phyloP scores from a whole-genome alignment of 78 protist genomes.

The Cavenderia fasciculata region DNA sequence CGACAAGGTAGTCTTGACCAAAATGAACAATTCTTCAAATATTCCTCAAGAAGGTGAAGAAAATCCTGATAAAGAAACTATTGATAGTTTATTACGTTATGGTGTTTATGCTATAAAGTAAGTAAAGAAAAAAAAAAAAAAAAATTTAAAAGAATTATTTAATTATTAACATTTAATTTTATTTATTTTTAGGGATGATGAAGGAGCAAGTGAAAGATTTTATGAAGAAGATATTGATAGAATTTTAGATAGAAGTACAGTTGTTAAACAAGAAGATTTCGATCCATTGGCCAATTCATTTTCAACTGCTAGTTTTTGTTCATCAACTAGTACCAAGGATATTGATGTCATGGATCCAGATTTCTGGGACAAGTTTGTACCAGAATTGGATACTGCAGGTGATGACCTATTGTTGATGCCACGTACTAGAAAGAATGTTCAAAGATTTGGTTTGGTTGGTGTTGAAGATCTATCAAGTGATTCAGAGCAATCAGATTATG shows the following conservation, averaged over 20 bases:
- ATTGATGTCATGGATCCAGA: slow-evolving; percentile 87
- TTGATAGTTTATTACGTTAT: slow-evolving; percentile 74
- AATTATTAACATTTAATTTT: neutral
- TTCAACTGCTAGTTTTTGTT: slow-evolving; percentile 80
- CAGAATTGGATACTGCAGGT: slow-evolving; percentile 44
- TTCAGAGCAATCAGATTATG: slow-evolving; percentile 44
- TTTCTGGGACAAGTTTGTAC: slow-evolving; percentile 84
- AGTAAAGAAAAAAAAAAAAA: neutral
- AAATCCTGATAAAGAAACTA: slow-evolving; percentile 45
- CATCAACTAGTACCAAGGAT: slow-evolving; percentile 12
- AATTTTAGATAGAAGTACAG: slow-evolving; percentile 64
- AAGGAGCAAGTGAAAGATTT: slow-evolving; percentile 54
- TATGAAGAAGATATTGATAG: slow-evolving; percentile 89
- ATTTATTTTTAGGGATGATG: slow-evolving; percentile 40
- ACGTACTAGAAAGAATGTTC: slow-evolving; percentile 61
- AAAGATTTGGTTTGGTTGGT: slow-evolving; percentile 34
- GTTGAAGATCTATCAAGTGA: slow-evolving; percentile 24
- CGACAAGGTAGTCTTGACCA: slow-evolving; percentile 84
- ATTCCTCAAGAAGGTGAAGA: neutral
- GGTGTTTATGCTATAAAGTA: slow-evolving; percentile 87
- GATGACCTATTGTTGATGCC: slow-evolving; percentile 18
- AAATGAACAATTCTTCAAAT: neutral
- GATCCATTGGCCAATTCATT: slow-evolving; percentile 39
- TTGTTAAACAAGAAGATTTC: slow-evolving; percentile 37
- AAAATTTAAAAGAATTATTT: neutral